Evolutionary conservation across 495 filamentous ascomycete species (phyloP).

Genomic region (Hyaloscypha hepaticicola): DNA sequence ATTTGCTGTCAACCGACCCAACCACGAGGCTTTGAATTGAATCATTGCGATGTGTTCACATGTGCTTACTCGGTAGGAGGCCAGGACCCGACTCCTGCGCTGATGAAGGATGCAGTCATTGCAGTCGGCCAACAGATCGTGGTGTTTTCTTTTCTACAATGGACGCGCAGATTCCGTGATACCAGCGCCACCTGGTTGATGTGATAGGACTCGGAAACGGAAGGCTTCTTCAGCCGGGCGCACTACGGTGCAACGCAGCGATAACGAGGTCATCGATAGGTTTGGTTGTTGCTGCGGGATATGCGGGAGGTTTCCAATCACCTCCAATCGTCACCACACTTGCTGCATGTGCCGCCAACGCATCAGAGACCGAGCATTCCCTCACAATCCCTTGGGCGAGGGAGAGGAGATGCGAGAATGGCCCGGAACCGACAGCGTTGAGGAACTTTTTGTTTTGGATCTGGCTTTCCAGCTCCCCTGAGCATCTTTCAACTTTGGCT

Average conservation of each 20-base stretch:
- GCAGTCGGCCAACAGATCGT: not conserved
- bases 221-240: not conserved
- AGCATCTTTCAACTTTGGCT: not conserved
- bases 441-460: not conserved
- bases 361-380: not conserved
- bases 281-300: not conserved
- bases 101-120: not conserved
- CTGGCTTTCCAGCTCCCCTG: not conserved
- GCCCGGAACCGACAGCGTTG: not conserved
- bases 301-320: not conserved
- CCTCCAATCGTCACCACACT: not conserved
- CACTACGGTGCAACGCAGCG: not conserved
- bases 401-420: not conserved
- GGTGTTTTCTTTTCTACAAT: not conserved
- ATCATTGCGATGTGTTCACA: not conserved
- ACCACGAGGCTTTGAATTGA: not conserved
- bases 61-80: not conserved
- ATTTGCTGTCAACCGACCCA: not conserved
- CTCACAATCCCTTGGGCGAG: not conserved
- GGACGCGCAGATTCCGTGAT: not conserved
- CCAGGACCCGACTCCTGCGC: not conserved
- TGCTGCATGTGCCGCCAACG: not conserved
- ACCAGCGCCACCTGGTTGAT: not conserved
- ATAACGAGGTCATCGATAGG: not conserved
- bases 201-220: slow-evolving; percentile 1